A percentile compares a stretch with the other conserved stretches of the same genome.
phyloP scores from a whole-genome alignment of 2,329 filamentous ascomycete genomes.

The Phaeophleospora eucalypticola region DNA sequence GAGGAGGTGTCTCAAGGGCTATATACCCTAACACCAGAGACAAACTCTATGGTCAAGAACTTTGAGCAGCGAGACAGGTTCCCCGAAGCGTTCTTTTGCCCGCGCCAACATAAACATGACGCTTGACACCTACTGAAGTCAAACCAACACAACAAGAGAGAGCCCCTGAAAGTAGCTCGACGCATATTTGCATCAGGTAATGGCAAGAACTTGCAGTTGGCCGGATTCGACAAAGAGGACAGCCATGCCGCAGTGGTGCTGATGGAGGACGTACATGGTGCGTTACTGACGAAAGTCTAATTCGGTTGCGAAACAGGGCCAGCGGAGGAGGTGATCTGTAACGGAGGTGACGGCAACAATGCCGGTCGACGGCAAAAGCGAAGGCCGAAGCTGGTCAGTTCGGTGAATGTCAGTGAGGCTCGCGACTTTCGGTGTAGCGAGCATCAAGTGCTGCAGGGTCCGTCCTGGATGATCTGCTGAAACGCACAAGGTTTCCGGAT shows the following conservation, averaged over 20 bases:
- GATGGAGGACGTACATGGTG: background rate
- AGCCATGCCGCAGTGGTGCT: background rate
- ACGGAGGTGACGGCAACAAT: background rate
- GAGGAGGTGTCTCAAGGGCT: background rate
- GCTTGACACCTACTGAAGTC: background rate
- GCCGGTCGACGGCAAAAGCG: background rate
- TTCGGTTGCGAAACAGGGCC: background rate
- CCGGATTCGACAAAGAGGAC: background rate
- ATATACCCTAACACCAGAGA: background rate
- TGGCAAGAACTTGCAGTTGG: background rate
- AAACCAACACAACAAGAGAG: background rate
- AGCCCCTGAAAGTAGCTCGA: conserved; percentile 1
- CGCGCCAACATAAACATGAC: background rate
- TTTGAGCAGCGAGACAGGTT: background rate
- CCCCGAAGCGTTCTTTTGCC: background rate
- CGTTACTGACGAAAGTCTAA: background rate
- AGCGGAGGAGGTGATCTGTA: background rate
- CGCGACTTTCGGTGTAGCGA: background rate
- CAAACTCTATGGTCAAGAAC: background rate
- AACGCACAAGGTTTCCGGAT: background rate
- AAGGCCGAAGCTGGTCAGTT: background rate
- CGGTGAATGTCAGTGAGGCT: background rate
- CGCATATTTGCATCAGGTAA: background rate
- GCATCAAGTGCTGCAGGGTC: background rate
- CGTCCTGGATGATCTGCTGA: background rate